Evolutionary conservation across 163 green algal genomes (phyloP).

Genomic region (Scenedesmus sp.): DNA sequence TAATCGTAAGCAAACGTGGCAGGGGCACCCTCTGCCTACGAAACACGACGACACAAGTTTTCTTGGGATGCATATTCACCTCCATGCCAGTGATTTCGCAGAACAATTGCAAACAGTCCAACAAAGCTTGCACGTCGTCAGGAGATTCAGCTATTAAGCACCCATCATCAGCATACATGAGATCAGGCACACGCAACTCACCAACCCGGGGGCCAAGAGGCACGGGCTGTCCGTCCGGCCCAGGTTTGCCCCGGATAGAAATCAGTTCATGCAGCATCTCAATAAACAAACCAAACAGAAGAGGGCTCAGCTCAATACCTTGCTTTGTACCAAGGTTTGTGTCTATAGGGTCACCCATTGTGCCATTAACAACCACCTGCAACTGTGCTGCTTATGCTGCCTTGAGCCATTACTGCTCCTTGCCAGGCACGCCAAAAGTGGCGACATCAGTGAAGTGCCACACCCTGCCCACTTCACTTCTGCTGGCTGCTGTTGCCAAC

Average conservation of each 20-base stretch:
- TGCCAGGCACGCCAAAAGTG: slow-evolving; percentile 48
- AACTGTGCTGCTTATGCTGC: not conserved
- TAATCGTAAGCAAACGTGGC: not conserved
- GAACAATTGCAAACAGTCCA: not conserved
- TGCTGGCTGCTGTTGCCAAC: slow-evolving; percentile 52
- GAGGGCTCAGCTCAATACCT: no score
- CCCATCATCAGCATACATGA: not conserved
- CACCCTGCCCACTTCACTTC: slow-evolving; percentile 73
- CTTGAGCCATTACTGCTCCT: not conserved
- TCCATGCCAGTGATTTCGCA: not conserved
- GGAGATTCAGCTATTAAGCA: not conserved
- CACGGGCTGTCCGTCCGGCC: no score
- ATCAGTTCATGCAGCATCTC: no score
- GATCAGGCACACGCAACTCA: not conserved
- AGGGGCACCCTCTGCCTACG: not conserved
- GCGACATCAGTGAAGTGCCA: slow-evolving; percentile 80
- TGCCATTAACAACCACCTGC: no score
- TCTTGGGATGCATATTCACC: not conserved
- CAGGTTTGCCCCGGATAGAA: no score
- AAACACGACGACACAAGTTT: not conserved
- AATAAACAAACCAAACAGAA: no score
- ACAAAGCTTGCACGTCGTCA: not conserved
- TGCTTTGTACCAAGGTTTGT: no score
- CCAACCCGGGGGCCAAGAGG: not conserved
- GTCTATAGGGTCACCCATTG: no score